A percentile compares a stretch with the other conserved stretches of the same genome.
phyloP scores from a whole-genome alignment of 257 asterid species.

The Solanum raphanifolium region DNA sequence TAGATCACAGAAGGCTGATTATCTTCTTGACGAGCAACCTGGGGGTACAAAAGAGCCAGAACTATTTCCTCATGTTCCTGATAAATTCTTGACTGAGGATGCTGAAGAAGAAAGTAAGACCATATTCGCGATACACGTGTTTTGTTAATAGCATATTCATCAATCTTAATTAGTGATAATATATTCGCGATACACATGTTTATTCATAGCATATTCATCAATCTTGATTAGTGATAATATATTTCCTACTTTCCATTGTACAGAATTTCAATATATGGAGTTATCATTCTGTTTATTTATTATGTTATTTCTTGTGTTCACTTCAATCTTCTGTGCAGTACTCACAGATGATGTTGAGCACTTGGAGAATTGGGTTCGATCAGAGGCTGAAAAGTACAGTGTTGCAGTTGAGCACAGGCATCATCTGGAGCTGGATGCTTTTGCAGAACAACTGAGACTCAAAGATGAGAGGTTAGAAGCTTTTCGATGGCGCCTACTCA shows the following conservation, averaged over 20 bases:
- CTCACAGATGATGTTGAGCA: conserved; percentile 30
- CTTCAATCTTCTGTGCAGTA: not conserved
- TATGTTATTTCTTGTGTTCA: not conserved
- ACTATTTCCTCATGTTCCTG: conserved; percentile 20
- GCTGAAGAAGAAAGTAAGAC: conserved; percentile 46
- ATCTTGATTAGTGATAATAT: not conserved
- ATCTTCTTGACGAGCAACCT: conserved; percentile 19
- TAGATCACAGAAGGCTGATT: conserved; percentile 9
- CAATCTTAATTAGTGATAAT: not conserved
- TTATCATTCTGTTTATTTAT: not conserved
- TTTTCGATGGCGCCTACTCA: conserved; percentile 61
- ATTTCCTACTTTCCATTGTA: not conserved
- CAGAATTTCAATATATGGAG: not conserved
- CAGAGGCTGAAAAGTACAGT: conserved; percentile 39
- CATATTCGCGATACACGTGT: not conserved
- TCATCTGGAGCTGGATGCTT: conserved; percentile 63
- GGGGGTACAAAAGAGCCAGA: conserved; percentile 15
- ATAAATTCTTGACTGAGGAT: conserved; percentile 26
- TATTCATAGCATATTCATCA: not conserved
- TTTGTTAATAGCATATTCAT: not conserved
- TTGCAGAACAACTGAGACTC: conserved; percentile 69
- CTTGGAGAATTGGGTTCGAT: conserved; percentile 43
- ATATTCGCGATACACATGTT: not conserved
- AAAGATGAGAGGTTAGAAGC: conserved; percentile 78
- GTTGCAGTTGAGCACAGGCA: conserved; percentile 44